Percentiles rank a stretch among this genome's conserved stretches.
Conservation (phyloP, 768 basidiomycete genomes). For the Tricholoma matsutake region DNA sequence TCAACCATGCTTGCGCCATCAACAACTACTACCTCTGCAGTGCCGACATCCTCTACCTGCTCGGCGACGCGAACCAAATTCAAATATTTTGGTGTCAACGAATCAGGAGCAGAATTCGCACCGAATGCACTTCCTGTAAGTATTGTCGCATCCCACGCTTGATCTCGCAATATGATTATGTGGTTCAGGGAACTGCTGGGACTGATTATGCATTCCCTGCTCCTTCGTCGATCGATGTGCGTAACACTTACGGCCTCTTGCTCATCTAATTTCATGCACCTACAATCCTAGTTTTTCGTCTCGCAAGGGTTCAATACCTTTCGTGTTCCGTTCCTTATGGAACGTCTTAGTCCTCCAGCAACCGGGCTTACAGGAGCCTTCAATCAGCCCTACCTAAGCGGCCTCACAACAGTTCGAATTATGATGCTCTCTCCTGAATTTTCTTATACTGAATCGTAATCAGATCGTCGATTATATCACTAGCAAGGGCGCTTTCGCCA, state of each 20-base stretch:
- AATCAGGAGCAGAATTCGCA: constrained; percentile 64
- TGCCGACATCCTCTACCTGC: constrained; percentile 34
- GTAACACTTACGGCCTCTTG: not conserved
- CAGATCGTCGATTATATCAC: constrained; percentile 62
- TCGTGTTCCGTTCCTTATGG: constrained; percentile 59
- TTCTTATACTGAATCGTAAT: not conserved
- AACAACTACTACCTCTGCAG: constrained; percentile 23
- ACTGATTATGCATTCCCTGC: constrained; percentile 51
- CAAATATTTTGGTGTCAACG: constrained; percentile 60
- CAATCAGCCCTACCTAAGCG: constrained; percentile 48
- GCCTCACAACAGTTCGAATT: constrained; percentile 40
- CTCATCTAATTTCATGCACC: not conserved
- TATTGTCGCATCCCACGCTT: not conserved
- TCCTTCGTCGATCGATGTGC: constrained; percentile 36
- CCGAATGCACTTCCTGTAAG: constrained; percentile 44
- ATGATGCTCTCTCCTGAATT: not conserved
- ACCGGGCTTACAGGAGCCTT: constrained; percentile 54
- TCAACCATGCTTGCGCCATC: constrained; percentile 24
- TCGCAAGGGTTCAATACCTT: constrained; percentile 57
- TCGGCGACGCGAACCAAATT: constrained; percentile 49
- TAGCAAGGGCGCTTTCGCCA: constrained; percentile 52
- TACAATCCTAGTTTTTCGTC: constrained; percentile 47
- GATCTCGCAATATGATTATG: not conserved
- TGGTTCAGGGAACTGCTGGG: constrained; percentile 32
- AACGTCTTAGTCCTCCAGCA: constrained; percentile 52